Evolutionary conservation across 176 grass and related monocot genomes (phyloP).

Genomic region (Triticum turgidum): DNA sequence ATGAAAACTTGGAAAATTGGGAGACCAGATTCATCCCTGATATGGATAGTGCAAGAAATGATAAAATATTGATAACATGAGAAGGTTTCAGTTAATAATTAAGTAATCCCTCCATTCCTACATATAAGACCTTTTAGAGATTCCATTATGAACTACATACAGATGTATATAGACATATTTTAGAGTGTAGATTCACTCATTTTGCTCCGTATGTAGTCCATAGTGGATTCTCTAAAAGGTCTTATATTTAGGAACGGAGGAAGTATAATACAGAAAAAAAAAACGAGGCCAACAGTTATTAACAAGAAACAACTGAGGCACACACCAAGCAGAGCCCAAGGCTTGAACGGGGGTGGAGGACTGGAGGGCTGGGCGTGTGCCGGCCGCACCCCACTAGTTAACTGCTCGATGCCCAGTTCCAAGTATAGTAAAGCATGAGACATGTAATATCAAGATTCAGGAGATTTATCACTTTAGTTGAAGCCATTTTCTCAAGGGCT

Average conservation of each 20-base stretch:
- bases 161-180: too few relatives aligned
- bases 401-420: not conserved
- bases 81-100: not conserved
- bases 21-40: constrained; percentile 2
- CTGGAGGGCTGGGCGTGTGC: not conserved
- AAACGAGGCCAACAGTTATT: not conserved
- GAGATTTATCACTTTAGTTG: constrained; percentile 10
- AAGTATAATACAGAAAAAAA: not conserved
- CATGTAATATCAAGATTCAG: not conserved
- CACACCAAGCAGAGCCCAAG: not conserved
- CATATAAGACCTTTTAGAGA: too few relatives aligned
- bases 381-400: not conserved
- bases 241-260: too few relatives aligned
- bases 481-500: constrained; percentile 21
- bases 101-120: too few relatives aligned
- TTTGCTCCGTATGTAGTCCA: too few relatives aligned
- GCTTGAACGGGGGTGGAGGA: not conserved
- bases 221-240: too few relatives aligned
- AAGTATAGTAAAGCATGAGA: not conserved
- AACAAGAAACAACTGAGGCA: not conserved
- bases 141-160: too few relatives aligned
- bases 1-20: not conserved
- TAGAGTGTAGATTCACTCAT: too few relatives aligned
- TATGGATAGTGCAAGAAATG: constrained; percentile 13
- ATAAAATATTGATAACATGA: constrained; percentile 1